Base-by-base conservation (phyloP, 2,329 filamentous ascomycete species). In the Fusarium sp. region DNA sequence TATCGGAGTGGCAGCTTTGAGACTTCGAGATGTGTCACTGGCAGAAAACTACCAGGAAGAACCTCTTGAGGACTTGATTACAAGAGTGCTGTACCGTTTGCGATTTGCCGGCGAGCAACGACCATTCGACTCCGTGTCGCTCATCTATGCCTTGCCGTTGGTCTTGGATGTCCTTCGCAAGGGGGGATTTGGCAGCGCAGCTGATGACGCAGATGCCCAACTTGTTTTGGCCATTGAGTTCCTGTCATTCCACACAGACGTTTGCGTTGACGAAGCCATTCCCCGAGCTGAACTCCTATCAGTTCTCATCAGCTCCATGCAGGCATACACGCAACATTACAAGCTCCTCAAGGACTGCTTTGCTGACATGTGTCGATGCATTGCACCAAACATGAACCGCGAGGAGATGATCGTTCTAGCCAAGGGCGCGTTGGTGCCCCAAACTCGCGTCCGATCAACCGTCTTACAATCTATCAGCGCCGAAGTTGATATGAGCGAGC, bases 321-420 rank as follows among this genome's bases (percentile, higher is more conserved):
- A 97, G 80, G 89, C 85, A 69, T 98, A 97, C 81, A 92, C 91
- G 51, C 95, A 97, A 79, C 96, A 99, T 82, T 98, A 98, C 85
- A 98, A 98, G 83, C 86, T 95, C 66, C 91, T 98, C 83, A 98
- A 96, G 81, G 96, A 99, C 82, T 97, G 94, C 78, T 90, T 99
- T 72, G 88, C 93, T 62, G 94, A 98, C 80, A 89, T 97, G 73
- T 94, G 94, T 78, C 92, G 95, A 68, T 95, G 92, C 72, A 88
- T 98, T 60, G 93, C 96, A 4, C 91, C 93, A 3, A 98, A 94
- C 77, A 95, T 98, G 74, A 91, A 82, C 64, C 81, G 87, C 5
- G 83, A 88, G 2, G 97, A 99, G 83, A 92, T 96, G 64, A 84
- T 86, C 12, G 90, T 94, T 17, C 88, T 98, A n/a, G 89, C 95